Conservation (phyloP, 2,329 filamentous ascomycete genomes). For the Xylaria sp. region DNA sequence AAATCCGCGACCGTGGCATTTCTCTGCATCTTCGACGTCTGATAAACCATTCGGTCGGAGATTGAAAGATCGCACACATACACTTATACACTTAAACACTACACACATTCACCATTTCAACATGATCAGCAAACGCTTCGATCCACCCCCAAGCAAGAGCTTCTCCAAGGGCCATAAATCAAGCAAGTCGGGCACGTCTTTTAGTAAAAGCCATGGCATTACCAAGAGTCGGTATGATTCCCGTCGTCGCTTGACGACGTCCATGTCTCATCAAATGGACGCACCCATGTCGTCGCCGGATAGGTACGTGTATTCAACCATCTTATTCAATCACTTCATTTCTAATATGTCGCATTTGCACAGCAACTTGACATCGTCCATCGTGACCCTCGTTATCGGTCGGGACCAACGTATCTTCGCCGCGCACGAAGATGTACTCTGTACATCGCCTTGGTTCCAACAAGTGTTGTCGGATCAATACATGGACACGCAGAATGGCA, state of each 20-base stretch:
- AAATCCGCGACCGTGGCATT: conserved; percentile 32
- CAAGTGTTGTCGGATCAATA: conserved; percentile 70
- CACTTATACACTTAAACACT: conserved; percentile 45
- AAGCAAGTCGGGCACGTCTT: conserved; percentile 63
- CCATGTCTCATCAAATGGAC: conserved; percentile 53
- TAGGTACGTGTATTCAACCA: conserved; percentile 55
- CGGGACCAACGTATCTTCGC: conserved; percentile 87
- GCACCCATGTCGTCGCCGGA: conserved; percentile 53
- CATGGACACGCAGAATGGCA: conserved; percentile 65
- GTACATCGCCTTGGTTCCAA: conserved; percentile 81
- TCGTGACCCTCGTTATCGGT: conserved; percentile 85
- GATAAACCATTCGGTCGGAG: conserved; percentile 28
- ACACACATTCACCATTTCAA: conserved; percentile 20
- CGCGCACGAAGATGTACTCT: conserved; percentile 87
- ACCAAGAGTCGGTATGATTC: conserved; percentile 65
- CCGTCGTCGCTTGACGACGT: conserved; percentile 60
- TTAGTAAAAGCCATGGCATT: conserved; percentile 64
- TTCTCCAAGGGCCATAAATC: conserved; percentile 63
- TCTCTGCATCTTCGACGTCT: conserved; percentile 9
- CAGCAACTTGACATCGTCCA: conserved; percentile 70
- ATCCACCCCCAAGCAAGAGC: conserved; percentile 59
- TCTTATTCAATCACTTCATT: conserved; percentile 2
- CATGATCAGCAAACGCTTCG: conserved; percentile 60
- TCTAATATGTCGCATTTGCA: conserved; percentile 22
- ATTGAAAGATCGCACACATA: conserved; percentile 37